Evolutionary conservation across 1,284 basidiomycete genomes (phyloP).

Genomic region (Cryptococcus maquisensis): DNA sequence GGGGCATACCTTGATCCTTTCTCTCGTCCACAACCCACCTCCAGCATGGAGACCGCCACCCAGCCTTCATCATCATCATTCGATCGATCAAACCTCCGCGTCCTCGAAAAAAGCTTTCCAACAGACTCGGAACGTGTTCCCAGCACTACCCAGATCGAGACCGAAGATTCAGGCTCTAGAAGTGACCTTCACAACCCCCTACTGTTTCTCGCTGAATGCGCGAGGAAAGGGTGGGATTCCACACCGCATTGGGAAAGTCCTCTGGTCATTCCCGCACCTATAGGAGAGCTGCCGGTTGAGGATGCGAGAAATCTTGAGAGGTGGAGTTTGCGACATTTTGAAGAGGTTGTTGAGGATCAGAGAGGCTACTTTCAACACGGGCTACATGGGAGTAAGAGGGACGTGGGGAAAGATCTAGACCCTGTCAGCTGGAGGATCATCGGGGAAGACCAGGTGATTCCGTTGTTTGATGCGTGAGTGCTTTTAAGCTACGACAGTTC

Average conservation of each 20-base stretch:
- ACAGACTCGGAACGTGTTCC: slow-evolving; percentile 3
- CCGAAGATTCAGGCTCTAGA: background rate
- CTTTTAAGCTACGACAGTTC: too few species aligned
- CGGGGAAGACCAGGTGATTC: background rate
- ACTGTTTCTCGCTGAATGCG: slow-evolving; percentile 10
- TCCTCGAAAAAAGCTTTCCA: slow-evolving; percentile 7
- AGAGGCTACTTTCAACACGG: slow-evolving; percentile 9
- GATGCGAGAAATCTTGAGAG: slow-evolving; percentile 5
- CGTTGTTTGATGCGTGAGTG: too few species aligned
- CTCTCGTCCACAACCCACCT: too few species aligned
- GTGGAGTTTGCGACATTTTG: slow-evolving; percentile 4
- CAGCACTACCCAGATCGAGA: too few species aligned
- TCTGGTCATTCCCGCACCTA: slow-evolving; percentile 3
- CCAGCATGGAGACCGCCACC: background rate
- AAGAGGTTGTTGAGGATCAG: slow-evolving; percentile 8
- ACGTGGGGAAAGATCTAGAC: slow-evolving; percentile 7
- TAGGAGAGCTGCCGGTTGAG: background rate
- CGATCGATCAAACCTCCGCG: slow-evolving; percentile 1
- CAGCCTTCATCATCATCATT: background rate
- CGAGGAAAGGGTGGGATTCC: slow-evolving; percentile 9
- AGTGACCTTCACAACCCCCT: slow-evolving; percentile 9
- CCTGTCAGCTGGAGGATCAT: slow-evolving; percentile 8
- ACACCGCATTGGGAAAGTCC: background rate
- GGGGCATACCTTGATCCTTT: too few species aligned
- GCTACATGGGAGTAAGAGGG: slow-evolving; percentile 9